Base-by-base conservation (phyloP, 23 red algal species). In the Gracilaria vermiculophylla region DNA sequence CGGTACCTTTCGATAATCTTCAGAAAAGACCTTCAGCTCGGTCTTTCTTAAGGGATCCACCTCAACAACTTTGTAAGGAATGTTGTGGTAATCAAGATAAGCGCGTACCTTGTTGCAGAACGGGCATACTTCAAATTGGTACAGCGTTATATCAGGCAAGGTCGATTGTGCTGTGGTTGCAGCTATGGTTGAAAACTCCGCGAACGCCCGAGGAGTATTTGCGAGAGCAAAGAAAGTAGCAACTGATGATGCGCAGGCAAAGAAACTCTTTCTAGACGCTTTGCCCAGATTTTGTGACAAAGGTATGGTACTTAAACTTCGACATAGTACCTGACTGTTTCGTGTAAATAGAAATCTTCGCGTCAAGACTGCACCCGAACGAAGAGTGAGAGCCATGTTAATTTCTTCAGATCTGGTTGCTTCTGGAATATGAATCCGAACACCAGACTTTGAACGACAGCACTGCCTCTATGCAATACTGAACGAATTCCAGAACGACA, bases 101-200 rank as follows among this genome's bases (percentile, higher is more conserved):
- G 97, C 97, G 21, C 97, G 93, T 40, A 99, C 92, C 69, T 99
- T 99, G 86, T 95, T 99, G 84, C 97, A 98, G 73, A 95, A 98
- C 14, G 96, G 96, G 69, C 96, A 98, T 16, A 91, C 87, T 43
- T 97, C 77, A 64, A 89, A 97, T 76, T 97, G 94, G 75, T 92
- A 97, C 5, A 97, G 74, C 6, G 91, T 80, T 28, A 97, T 91
- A 19, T 97, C 87, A 25, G 74, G 77, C 3, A 50, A 16, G 2
- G 41, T 2, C 1, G 76, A 49, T 27, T 21, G 49, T 17, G 49
- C 45, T 15, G 49, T 32, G 4, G 50, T 2, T 12, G 76, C 53
- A 0, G 49, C 50, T 57, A 79, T 41, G 29, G 24, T 79, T 2
- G 76, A 79, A 79, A 54, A 79, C 43, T 79, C 76, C 10, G 76